A percentile compares a stretch with the other conserved stretches of the same genome.
Evolutionary conservation across 371 early-diverging fungal genomes (phyloP).

Genomic region (Batrachochytrium dendrobatidis): DNA sequence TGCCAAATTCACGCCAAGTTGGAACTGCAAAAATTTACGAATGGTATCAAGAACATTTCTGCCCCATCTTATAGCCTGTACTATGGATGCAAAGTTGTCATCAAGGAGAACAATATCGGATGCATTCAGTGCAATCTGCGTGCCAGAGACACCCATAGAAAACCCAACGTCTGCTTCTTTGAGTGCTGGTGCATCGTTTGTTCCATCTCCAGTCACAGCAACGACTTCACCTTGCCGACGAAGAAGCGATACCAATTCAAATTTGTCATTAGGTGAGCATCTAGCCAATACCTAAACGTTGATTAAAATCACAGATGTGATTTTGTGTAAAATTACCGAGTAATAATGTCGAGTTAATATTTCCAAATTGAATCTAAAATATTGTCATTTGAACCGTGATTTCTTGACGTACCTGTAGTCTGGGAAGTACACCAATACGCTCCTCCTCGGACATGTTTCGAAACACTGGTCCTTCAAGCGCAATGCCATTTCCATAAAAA

Average conservation of each 20-base stretch:
- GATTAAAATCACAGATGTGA: too few species aligned
- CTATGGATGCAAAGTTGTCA: constrained; percentile 82
- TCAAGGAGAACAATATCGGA: constrained; percentile 88
- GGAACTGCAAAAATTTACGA: constrained; percentile 96
- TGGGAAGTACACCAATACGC: constrained; percentile 70
- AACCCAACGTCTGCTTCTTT: constrained; percentile 96
- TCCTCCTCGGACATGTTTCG: constrained; percentile 71
- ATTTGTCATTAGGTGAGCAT: constrained; percentile 90
- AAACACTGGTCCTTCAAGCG: constrained; percentile 86
- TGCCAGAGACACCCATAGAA: constrained; percentile 95
- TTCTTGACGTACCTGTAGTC: constrained; percentile 87
- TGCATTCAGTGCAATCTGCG: constrained; percentile 95
- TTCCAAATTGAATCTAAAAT: too few species aligned
- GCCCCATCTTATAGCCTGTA: constrained; percentile 90
- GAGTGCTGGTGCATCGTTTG: constrained; percentile 96
- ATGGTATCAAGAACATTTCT: constrained; percentile 90
- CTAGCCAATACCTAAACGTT: too few species aligned
- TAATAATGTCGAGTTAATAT: too few species aligned
- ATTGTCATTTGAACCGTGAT: too few species aligned
- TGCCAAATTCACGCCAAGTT: constrained; percentile 89
- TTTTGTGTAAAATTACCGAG: neutral
- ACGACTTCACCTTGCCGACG: constrained; percentile 88
- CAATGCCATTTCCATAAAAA: constrained; percentile 66
- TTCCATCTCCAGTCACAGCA: constrained; percentile 96
- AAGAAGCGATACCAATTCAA: constrained; percentile 76